phyloP scores from a whole-genome alignment of 2,329 filamentous ascomycete genomes.

The Tolypocladium cylindrosporum region DNA sequence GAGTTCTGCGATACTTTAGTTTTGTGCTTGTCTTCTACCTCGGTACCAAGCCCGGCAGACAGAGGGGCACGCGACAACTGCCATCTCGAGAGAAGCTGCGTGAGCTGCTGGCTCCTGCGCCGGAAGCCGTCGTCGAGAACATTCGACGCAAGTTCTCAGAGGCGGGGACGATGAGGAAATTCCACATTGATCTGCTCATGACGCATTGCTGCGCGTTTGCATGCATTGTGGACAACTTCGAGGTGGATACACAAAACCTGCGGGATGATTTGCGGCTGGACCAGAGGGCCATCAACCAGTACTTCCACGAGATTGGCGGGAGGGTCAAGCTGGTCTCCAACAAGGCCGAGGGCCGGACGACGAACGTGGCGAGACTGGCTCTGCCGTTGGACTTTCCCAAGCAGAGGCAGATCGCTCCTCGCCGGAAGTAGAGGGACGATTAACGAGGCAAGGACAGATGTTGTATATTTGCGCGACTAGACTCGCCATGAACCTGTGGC shows the following conservation, averaged over 20 bases:
- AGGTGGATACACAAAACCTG: conserved; percentile 60
- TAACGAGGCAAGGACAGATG: neutral
- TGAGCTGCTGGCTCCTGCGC: conserved; percentile 44
- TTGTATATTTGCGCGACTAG: neutral
- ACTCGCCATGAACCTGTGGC: neutral
- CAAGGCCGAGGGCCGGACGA: conserved; percentile 47
- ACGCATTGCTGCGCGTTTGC: conserved; percentile 65
- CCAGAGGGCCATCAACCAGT: conserved; percentile 58
- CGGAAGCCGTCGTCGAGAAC: conserved; percentile 53
- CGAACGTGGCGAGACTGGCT: conserved; percentile 57
- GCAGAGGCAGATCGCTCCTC: conserved; percentile 28
- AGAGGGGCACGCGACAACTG: conserved; percentile 38
- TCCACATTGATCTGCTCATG: conserved; percentile 60
- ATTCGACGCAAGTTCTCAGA: conserved; percentile 62
- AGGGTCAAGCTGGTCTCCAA: conserved; percentile 50
- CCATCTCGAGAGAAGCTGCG: conserved; percentile 53
- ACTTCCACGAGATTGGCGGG: conserved; percentile 69
- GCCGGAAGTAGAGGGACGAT: conserved; percentile 3
- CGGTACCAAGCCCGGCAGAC: conserved; percentile 32
- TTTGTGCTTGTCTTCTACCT: conserved; percentile 46
- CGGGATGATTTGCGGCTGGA: conserved; percentile 64
- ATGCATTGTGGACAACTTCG: conserved; percentile 62
- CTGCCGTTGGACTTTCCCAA: conserved; percentile 80
- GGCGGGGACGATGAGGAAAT: conserved; percentile 55
- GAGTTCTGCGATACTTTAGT: conserved; percentile 50